Conservation (phyloP, 2,329 filamentous ascomycete species). For the Penicillium sp. region DNA sequence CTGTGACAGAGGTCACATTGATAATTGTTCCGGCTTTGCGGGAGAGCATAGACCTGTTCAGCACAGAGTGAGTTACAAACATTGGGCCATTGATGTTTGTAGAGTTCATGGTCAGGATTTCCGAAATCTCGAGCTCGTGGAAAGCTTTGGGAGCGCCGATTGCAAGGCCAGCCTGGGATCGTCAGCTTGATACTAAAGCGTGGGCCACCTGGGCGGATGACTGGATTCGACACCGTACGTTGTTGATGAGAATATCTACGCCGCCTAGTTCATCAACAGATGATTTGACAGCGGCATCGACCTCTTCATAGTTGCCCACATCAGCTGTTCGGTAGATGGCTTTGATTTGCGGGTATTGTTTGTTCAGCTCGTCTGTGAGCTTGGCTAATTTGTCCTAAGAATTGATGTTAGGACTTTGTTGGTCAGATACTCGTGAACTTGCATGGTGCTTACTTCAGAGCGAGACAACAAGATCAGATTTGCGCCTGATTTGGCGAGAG, state of each 20-base stretch:
- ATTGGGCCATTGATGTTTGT: slow-evolving; percentile 55
- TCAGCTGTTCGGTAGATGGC: slow-evolving; percentile 18
- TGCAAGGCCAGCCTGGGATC: slow-evolving; percentile 46
- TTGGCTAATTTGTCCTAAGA: slow-evolving; percentile 21
- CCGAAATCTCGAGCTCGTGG: slow-evolving; percentile 43
- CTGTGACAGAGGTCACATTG: slow-evolving; percentile 53
- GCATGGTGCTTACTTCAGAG: slow-evolving; percentile 31
- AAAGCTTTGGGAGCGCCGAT: slow-evolving; percentile 50
- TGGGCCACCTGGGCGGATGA: neutral
- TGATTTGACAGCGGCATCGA: slow-evolving; percentile 31
- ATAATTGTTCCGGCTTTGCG: slow-evolving; percentile 49
- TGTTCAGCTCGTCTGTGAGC: neutral
- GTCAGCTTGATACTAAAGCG: neutral
- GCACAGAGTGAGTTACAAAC: slow-evolving; percentile 48
- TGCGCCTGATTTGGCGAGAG: slow-evolving; percentile 41
- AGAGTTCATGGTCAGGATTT: slow-evolving; percentile 49
- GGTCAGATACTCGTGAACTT: slow-evolving; percentile 8
- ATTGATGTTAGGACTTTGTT: neutral
- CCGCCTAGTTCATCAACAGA: slow-evolving; percentile 36
- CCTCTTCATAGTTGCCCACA: slow-evolving; percentile 19
- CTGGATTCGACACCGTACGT: slow-evolving; percentile 25
- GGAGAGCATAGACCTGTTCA: slow-evolving; percentile 47
- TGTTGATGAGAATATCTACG: slow-evolving; percentile 53
- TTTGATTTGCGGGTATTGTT: slow-evolving; percentile 10
- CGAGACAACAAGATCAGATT: slow-evolving; percentile 49